phyloP scores from a whole-genome alignment of 2,329 filamentous ascomycete species.

The Neofusicoccum umdonicola region DNA sequence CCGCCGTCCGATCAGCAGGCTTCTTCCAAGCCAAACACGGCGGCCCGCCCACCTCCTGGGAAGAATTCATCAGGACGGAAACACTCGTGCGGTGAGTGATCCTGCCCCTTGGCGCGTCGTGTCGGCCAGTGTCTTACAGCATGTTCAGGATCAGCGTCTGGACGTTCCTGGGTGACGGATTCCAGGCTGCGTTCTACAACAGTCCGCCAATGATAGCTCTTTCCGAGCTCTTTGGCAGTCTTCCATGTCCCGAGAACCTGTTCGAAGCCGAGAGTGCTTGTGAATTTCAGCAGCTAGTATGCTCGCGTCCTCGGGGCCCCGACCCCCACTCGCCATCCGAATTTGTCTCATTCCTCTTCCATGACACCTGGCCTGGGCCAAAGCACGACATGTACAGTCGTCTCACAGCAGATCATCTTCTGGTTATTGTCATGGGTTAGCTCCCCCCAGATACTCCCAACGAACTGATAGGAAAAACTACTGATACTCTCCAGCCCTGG shows the following conservation, averaged over 20 bases:
- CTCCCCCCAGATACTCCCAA: too few relatives aligned
- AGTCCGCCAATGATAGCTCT: not conserved
- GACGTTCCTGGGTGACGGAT: not conserved
- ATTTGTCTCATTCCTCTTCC: too few relatives aligned
- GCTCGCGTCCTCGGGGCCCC: too few relatives aligned
- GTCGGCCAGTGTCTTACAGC: not conserved
- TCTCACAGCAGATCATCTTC: too few relatives aligned
- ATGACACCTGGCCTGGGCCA: too few relatives aligned
- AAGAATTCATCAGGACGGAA: not conserved
- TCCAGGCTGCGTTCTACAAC: not conserved
- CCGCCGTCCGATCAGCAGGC: not conserved
- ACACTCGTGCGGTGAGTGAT: not conserved
- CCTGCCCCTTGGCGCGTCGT: not conserved
- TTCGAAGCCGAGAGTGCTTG: not conserved
- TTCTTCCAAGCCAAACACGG: not conserved
- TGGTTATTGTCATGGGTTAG: too few relatives aligned
- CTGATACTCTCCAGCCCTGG: too few relatives aligned
- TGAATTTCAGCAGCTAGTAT: too few relatives aligned
- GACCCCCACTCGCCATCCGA: too few relatives aligned
- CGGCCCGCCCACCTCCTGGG: not conserved
- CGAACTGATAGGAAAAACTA: too few relatives aligned
- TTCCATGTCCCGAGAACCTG: not conserved
- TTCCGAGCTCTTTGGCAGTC: not conserved
- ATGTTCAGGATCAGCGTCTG: not conserved
- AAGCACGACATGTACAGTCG: too few relatives aligned